These are phyloP conservation scores for Atractiella rhizophila DNA, from an alignment of 768 basidiomycete genomes.

Conservation along the genomic window DNA sequence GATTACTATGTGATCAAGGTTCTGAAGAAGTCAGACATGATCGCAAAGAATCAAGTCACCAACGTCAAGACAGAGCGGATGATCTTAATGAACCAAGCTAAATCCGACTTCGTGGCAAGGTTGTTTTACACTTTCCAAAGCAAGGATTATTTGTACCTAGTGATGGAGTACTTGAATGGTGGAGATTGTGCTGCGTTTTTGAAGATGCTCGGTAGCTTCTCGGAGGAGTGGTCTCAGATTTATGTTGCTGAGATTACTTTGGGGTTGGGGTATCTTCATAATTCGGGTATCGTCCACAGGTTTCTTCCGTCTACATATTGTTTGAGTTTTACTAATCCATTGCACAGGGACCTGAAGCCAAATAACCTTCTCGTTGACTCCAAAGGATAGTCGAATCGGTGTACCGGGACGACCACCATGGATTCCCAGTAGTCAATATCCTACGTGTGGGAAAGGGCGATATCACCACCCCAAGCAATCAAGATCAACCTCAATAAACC, in stretches of 20 bases:
- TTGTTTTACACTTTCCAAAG: slow-evolving; percentile 97
- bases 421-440: no score
- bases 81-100: slow-evolving; percentile 97
- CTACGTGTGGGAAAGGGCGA: no score
- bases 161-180: slow-evolving; percentile 98
- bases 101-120: slow-evolving; percentile 86
- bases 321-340: no score
- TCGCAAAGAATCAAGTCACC: slow-evolving; percentile 98
- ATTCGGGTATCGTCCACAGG: slow-evolving; percentile 66
- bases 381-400: slow-evolving; percentile 76
- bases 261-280: slow-evolving; percentile 83
- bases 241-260: slow-evolving; percentile 94
- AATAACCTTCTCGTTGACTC: slow-evolving; percentile 94
- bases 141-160: slow-evolving; percentile 93
- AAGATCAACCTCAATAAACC: no score
- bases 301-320: no score
- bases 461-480: no score
- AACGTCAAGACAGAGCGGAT: slow-evolving; percentile 98
- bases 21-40: slow-evolving; percentile 99
- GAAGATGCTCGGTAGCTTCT: slow-evolving; percentile 73
- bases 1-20: slow-evolving; percentile 99
- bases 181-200: slow-evolving; percentile 93
- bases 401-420: no score
- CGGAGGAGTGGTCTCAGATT: slow-evolving; percentile 90
- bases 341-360: slow-evolving; percentile 89